Conservation (phyloP, 2,329 filamentous ascomycete genomes). For the Trichoderma semiorbis region DNA sequence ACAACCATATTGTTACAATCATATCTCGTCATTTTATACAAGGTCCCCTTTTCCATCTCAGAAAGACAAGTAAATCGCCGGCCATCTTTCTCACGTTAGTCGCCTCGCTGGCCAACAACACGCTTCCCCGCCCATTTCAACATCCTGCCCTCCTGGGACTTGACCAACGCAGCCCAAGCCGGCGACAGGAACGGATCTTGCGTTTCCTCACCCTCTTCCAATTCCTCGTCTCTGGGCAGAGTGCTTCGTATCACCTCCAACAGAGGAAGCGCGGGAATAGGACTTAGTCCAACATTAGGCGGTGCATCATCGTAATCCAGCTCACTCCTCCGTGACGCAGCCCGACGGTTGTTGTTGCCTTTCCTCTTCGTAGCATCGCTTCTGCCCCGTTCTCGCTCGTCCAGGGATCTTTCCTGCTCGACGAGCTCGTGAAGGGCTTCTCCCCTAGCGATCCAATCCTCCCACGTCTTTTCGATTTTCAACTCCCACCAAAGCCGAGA, state of each 20-base stretch:
- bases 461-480: conserved; percentile 31
- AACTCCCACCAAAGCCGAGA: conserved; percentile 31
- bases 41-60: background rate
- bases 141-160: conserved; percentile 9
- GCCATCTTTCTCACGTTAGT: background rate
- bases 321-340: background rate
- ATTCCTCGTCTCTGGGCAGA: background rate
- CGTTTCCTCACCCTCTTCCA: background rate
- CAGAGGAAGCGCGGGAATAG: background rate
- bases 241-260: conserved; percentile 4
- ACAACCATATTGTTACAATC: background rate
- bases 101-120: background rate
- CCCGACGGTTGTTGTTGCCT: background rate
- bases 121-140: conserved; percentile 8
- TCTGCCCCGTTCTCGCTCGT: conserved; percentile 24
- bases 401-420: conserved; percentile 35
- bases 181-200: conserved; percentile 21
- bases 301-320: background rate
- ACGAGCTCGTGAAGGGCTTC: conserved; percentile 40
- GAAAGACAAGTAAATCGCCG: background rate
- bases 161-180: conserved; percentile 20
- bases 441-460: conserved; percentile 41
- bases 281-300: conserved; percentile 18
- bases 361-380: background rate
- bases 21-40: background rate